Base-by-base conservation (phyloP, 305 asterid genomes). In the Fraxinus sp. region DNA sequence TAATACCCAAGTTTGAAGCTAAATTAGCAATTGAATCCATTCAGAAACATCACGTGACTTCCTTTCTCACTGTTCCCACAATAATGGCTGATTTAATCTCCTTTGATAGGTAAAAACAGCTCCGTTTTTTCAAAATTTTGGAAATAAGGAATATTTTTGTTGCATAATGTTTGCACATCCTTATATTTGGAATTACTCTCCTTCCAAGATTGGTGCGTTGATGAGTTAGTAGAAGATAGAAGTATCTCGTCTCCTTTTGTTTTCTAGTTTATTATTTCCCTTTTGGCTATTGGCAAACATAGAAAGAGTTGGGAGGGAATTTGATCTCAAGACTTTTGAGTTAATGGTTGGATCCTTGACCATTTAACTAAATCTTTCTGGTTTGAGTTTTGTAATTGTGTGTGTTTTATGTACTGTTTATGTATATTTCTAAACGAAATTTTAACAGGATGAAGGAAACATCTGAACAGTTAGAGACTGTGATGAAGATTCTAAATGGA, bases 21-120 rank as follows among this genome's bases (percentile, higher is more conserved):
- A 79, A 80, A 13, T 83, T 86, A 81, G 98, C 97, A 24, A 76
- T 88, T 79, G 90, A 86, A 86, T 91, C 94, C 83, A 92, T 96
- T 62, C 86, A 87, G 78, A 88, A 88, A 43, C 93, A 92, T 83
- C 81, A 28, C 2, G 94, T 96, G 55, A 94, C 98, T 52, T 90
- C 97, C 80, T 71, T 93, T 82, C 92, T 96, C 86, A 91, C 97
- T 8, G 98, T 96, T 8, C 99, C 99, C 11, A 87, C 97, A 2
- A 94, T 96, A 91, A 93, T 96, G 99, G 91, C 97, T 83, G 99
- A 96, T 91, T 79, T 94, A 11, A 88, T 93, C 84, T 84, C 93
- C 77, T 80, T 84, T 22, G 83, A 82, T 71, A 87, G 94, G 96
- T 95, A 88, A 76, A 55, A 59, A 6, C 4, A 57, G 28, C 11